Percentiles rank a stretch among this genome's conserved stretches.
Evolutionary conservation across 768 basidiomycete species (phyloP).

Genomic region (Boletus sp.): DNA sequence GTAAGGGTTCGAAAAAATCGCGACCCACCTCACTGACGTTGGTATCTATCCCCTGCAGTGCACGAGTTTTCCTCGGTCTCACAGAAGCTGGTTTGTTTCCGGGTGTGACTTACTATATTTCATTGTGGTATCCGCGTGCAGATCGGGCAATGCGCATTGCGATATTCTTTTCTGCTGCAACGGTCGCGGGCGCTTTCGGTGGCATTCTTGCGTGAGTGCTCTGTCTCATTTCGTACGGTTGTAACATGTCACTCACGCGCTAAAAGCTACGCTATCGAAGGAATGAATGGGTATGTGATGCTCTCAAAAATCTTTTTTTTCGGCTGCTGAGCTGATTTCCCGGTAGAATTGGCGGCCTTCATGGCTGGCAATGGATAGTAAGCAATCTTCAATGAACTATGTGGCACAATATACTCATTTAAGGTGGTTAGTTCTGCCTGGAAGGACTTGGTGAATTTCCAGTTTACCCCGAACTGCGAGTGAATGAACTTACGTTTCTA

Average conservation of each 20-base stretch:
- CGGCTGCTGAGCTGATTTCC: neutral
- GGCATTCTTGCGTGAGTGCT: slow-evolving; percentile 45
- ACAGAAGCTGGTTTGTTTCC: slow-evolving; percentile 48
- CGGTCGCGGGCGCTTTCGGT: slow-evolving; percentile 51
- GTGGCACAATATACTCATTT: slow-evolving; percentile 5
- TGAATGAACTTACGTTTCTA: neutral
- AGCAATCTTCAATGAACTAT: slow-evolving; percentile 5
- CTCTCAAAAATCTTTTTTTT: slow-evolving; percentile 11
- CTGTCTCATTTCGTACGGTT: neutral
- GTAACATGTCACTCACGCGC: neutral
- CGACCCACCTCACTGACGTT: neutral
- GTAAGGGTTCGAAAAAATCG: slow-evolving; percentile 22
- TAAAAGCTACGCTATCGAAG: slow-evolving; percentile 35
- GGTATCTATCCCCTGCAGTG: slow-evolving; percentile 19
- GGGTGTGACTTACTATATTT: slow-evolving; percentile 45
- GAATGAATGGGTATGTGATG: slow-evolving; percentile 32
- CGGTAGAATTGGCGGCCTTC: slow-evolving; percentile 27
- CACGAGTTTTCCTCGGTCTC: slow-evolving; percentile 44
- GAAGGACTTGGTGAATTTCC: slow-evolving; percentile 25
- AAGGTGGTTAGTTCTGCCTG: slow-evolving; percentile 27
- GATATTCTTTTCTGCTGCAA: slow-evolving; percentile 64
- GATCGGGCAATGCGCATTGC: slow-evolving; percentile 60
- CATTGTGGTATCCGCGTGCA: slow-evolving; percentile 57
- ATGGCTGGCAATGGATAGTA: slow-evolving; percentile 40
- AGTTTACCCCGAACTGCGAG: neutral